A percentile compares a stretch with the other conserved stretches of the same genome.
Conservation (phyloP, 1,284 basidiomycete species). For the Entoloma clypeatum region DNA sequence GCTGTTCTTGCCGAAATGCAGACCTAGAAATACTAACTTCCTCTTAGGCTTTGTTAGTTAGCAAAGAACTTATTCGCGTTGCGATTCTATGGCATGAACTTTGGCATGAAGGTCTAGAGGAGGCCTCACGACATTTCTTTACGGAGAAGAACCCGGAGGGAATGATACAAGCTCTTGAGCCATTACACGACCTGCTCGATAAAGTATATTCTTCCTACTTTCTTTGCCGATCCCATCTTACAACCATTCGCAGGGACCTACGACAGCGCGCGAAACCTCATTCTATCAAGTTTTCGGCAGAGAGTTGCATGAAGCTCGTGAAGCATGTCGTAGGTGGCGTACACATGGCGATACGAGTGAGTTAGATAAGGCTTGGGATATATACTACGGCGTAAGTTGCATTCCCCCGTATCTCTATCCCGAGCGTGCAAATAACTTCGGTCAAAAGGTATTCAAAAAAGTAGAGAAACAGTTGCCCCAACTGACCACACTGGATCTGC, state of each 20-base stretch:
- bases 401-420: not conserved
- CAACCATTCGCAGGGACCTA: slow-evolving; percentile 70
- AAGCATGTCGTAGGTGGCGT: slow-evolving; percentile 86
- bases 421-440: slow-evolving; percentile 10
- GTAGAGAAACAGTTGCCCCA: slow-evolving; percentile 93
- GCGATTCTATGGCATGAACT: slow-evolving; percentile 99
- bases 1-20: slow-evolving; percentile 1
- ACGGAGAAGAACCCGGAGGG: slow-evolving; percentile 98
- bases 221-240: slow-evolving; percentile 7
- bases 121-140: slow-evolving; percentile 96
- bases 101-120: slow-evolving; percentile 99
- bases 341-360: slow-evolving; percentile 87
- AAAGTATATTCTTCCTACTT: slow-evolving; percentile 48
- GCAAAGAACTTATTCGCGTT: slow-evolving; percentile 93
- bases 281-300: slow-evolving; percentile 95
- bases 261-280: slow-evolving; percentile 92
- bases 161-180: slow-evolving; percentile 95
- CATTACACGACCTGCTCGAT: slow-evolving; percentile 92
- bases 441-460: slow-evolving; percentile 86
- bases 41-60: slow-evolving; percentile 81
- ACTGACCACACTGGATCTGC: slow-evolving; percentile 89
- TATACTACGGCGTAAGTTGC: slow-evolving; percentile 80
- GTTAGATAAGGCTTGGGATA: slow-evolving; percentile 99
- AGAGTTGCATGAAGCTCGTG: slow-evolving; percentile 92
- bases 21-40: slow-evolving; percentile 7